phyloP scores from a whole-genome alignment of 148 eudicot species.

The Spergularia marina region DNA sequence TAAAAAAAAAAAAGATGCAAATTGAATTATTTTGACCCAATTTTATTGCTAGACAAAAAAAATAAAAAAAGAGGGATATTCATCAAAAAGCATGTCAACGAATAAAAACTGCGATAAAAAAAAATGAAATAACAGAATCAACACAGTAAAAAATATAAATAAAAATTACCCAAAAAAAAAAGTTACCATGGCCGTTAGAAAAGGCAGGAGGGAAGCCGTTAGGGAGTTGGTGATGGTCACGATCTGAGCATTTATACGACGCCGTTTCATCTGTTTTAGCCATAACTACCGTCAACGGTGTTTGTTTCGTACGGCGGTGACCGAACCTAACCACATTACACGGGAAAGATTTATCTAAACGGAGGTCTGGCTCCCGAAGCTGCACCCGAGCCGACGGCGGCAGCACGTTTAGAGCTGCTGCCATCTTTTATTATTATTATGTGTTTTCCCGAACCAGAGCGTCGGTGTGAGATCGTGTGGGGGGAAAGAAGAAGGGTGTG shows the following conservation, averaged over 20 bases:
- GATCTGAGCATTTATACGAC: constrained; percentile 16
- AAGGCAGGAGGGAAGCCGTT: constrained; percentile 6
- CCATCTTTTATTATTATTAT: background rate
- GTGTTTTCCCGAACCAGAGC: background rate
- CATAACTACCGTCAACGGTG: background rate
- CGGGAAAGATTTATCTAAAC: background rate
- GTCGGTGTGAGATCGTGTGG: background rate
- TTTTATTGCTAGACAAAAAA: background rate
- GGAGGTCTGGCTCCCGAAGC: constrained; percentile 8
- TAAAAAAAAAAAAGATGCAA: background rate
- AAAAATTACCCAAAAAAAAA: background rate
- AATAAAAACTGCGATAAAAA: background rate
- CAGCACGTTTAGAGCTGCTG: constrained; percentile 22
- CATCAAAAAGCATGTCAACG: background rate
- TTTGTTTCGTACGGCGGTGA: background rate
- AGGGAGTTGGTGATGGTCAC: constrained; percentile 1
- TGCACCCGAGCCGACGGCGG: constrained; percentile 13
- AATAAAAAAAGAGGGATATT: background rate
- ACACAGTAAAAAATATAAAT: background rate
- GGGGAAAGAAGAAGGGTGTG: no score
- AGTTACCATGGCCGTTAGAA: constrained; percentile 23
- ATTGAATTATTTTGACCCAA: background rate
- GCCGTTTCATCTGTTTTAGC: constrained; percentile 18
- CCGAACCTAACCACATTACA: constrained; percentile 17
- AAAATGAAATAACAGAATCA: background rate